Base-by-base conservation (phyloP, 2,329 filamentous ascomycete species). In the Colletotrichum euphorbiae region DNA sequence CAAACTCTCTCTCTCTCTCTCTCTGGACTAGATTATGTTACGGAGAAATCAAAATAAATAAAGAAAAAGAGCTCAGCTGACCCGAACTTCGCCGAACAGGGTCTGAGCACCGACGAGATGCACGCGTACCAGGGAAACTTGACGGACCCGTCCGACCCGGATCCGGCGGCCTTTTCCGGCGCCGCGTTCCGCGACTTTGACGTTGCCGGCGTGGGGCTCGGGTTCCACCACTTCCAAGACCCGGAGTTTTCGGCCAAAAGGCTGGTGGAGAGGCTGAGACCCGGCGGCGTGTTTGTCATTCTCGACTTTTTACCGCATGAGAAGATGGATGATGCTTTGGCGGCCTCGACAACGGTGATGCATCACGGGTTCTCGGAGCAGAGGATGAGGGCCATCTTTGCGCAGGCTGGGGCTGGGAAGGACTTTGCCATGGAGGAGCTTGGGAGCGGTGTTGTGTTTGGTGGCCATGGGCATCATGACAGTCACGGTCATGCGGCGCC, bases 121-220 rank as follows among this genome's bases (percentile, higher is more conserved):
- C 77, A 77, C 69, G 89, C 87, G 19, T 78, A 84, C 62, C 79
- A 84, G 24, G 90, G 88, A 52, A 85, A 92, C 74, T 82, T 92
- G 6, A 77, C 87, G 33, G 79, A 80, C 64, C 74, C 81, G 2
- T 70, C 76, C 8, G 81, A 84, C 52, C 74, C 82, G 3, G 80
- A 83, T 46, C 83, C 91, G 17, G 79, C 83, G 1, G 79, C 84
- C 21, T 85, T 94, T 69, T 80, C 86, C 43, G 85, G 84, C 55
- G 80, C 85, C 9, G 84, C 89, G 36, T 93, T 91, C 80, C 87
- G 84, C 75, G 82, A 88, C 74, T 93, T 95, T 74, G 91, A 95
- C 76, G 74, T 91, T 40, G 87, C 87, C 6, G 85, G 84, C 46
- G 85, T 92, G 17, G 89, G 89, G 38, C 78, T 89, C 48, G 89